Conservation (phyloP, 208 protist species). For the Naegleria fowleri region DNA sequence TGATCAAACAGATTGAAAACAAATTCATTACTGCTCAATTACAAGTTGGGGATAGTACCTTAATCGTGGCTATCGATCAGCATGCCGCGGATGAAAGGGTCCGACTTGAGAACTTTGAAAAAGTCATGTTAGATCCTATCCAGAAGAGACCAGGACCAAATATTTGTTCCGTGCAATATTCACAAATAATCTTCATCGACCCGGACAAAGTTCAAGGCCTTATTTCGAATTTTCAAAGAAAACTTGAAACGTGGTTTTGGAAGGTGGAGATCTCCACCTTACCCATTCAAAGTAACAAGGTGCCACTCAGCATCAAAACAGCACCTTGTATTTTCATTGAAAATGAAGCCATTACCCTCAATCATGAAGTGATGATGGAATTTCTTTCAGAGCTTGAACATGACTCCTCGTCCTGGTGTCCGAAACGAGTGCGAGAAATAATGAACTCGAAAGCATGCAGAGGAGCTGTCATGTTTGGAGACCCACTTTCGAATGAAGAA, state of each 20-base stretch:
- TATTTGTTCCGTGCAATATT: background rate
- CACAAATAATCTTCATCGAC: background rate
- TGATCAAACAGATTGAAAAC: background rate
- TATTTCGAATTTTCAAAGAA: background rate
- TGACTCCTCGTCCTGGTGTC: background rate
- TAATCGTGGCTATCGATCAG: background rate
- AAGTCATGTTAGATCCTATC: background rate
- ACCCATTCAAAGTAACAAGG: background rate
- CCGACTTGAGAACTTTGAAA: background rate
- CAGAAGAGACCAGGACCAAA: background rate
- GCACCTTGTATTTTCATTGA: background rate
- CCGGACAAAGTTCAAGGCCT: background rate
- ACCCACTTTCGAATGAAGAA: background rate
- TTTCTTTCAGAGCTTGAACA: background rate
- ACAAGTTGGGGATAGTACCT: background rate
- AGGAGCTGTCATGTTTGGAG: slow-evolving; percentile 18
- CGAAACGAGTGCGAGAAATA: background rate
- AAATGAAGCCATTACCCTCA: background rate
- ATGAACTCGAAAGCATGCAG: slow-evolving; percentile 3
- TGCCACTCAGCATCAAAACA: background rate
- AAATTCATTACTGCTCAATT: background rate
- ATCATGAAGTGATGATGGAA: background rate
- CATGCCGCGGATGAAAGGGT: slow-evolving; percentile 1
- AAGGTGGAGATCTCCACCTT: background rate
- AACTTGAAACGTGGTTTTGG: background rate